Evolutionary conservation across 768 basidiomycete genomes (phyloP), one percentile per base, ranked within the genome.

Genomic region (Termitomyces sp.): DNA sequence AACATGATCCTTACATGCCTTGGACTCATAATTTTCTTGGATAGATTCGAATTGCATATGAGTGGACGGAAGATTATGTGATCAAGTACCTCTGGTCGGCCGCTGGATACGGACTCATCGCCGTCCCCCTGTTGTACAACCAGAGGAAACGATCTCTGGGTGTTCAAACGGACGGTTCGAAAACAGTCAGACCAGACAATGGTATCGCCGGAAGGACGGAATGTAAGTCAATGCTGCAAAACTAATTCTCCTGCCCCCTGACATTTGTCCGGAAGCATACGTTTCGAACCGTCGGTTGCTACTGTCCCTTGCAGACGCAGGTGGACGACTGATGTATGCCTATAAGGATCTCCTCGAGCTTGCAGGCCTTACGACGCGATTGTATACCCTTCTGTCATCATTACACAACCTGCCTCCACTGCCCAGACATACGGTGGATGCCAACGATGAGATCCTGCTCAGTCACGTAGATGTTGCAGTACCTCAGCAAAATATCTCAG

Each of bases 71-170:
- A 69, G 95, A 97, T 75, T 95, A 93, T 64, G 89, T 97, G 20
- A 94, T 97, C 79, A 97, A 97, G 71, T 98, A 97, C 70, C 75
- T 92, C 9, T 97, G 94, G 95, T 93, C 91, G 10, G 95, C 95
- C 1, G 87, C 86, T 4, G 96, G 96, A 0, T 98, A 98, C 71
- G 82, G 81, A 4, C 80, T 98, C 23, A 98, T 98, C 68, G 91
- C 94, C 8, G 87, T 98, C 1, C 96, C 95, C 0, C 80, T 96
- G 20, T 76, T 96, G 41, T 85, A 91, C 66, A 90, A 88, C 0
- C 78, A 86, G 18, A 77, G 72, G 14, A 74, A 77, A 52, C 76
- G 77, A 26, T 75, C 74, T 9, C 55, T 73, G 18, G 73, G 72
- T 14, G 12, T 54, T 32, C 53, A 54, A 30, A 64, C 72, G 26